Conservation (phyloP, 2,329 filamentous ascomycete genomes). For the Esteya vermicola region DNA sequence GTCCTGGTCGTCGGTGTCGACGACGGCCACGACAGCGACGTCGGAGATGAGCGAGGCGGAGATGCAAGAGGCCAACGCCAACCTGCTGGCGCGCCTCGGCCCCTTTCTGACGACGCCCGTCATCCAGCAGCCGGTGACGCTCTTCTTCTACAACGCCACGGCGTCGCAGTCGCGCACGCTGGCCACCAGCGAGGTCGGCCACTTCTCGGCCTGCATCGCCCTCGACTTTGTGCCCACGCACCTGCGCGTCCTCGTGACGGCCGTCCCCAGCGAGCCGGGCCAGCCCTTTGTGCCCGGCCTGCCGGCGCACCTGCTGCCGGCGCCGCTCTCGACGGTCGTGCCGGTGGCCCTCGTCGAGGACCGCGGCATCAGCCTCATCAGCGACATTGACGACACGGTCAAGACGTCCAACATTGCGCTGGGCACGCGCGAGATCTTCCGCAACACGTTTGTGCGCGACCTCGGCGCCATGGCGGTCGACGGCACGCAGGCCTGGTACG, state of each 20-base stretch:
- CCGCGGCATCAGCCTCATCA: conserved; percentile 78
- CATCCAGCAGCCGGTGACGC: conserved; percentile 62
- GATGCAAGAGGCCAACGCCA: conserved; percentile 64
- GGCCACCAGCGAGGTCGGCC: conserved; percentile 74
- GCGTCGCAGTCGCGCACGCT: conserved; percentile 75
- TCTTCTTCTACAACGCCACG: conserved; percentile 87
- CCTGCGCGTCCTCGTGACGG: conserved; percentile 62
- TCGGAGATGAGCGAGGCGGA: conserved; percentile 60
- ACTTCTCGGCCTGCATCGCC: conserved; percentile 68
- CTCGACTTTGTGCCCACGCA: conserved; percentile 86
- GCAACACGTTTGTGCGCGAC: conserved; percentile 87
- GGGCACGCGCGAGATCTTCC: conserved; percentile 86
- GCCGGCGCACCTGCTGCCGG: conserved; percentile 17
- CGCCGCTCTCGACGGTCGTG: conserved; percentile 69
- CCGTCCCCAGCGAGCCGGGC: too few relatives aligned
- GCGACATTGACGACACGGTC: conserved; percentile 94
- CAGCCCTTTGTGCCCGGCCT: neutral
- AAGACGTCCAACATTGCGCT: conserved; percentile 85
- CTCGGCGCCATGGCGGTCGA: conserved; percentile 68
- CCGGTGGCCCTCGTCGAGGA: conserved; percentile 65
- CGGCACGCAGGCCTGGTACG: conserved; percentile 86
- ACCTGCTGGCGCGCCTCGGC: conserved; percentile 73
- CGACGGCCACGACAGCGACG: neutral
- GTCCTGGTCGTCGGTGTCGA: conserved; percentile 10
- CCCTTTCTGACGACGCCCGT: conserved; percentile 84